A percentile compares a stretch with the other conserved stretches of the same genome.
Evolutionary conservation across 2,329 filamentous ascomycete species (phyloP).

Genomic region (Tolypocladium pustulatum): DNA sequence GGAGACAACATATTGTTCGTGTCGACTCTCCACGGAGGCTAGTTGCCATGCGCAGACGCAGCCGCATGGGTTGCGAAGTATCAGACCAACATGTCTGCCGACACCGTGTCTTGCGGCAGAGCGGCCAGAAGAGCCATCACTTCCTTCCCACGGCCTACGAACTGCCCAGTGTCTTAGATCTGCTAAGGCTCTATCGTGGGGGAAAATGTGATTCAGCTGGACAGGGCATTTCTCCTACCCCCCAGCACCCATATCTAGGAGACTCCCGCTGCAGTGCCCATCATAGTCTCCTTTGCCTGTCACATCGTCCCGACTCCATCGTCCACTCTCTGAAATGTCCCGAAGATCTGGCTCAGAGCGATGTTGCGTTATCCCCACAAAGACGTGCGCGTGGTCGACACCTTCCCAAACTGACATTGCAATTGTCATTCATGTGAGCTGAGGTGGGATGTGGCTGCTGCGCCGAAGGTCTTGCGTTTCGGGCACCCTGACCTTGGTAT

Average conservation of each 20-base stretch:
- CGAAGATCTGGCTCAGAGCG: not conserved
- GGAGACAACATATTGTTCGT: slow-evolving; percentile 91
- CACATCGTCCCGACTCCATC: not conserved
- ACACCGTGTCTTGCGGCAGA: not conserved
- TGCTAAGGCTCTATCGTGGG: not conserved
- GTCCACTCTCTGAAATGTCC: not conserved
- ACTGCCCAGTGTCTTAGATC: not conserved
- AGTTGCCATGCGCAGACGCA: slow-evolving; percentile 11
- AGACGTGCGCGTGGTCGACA: not conserved
- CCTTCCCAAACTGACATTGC: not conserved
- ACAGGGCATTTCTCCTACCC: not conserved
- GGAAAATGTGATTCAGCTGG: not conserved
- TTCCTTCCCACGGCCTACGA: not conserved
- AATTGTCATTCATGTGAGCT: not conserved
- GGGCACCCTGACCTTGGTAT: not conserved
- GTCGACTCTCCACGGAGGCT: slow-evolving; percentile 91
- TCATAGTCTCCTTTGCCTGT: not conserved
- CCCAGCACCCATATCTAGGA: too few species aligned
- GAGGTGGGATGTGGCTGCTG: not conserved
- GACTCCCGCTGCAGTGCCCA: not conserved
- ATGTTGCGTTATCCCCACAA: not conserved
- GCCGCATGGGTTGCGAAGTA: not conserved
- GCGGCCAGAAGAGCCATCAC: not conserved
- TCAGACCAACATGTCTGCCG: not conserved
- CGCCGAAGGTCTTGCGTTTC: not conserved